A percentile compares a stretch with the other conserved stretches of the same genome.
Conservation (phyloP, 371 early-diverging fungal genomes). For the Zopfochytrium polystomum region DNA sequence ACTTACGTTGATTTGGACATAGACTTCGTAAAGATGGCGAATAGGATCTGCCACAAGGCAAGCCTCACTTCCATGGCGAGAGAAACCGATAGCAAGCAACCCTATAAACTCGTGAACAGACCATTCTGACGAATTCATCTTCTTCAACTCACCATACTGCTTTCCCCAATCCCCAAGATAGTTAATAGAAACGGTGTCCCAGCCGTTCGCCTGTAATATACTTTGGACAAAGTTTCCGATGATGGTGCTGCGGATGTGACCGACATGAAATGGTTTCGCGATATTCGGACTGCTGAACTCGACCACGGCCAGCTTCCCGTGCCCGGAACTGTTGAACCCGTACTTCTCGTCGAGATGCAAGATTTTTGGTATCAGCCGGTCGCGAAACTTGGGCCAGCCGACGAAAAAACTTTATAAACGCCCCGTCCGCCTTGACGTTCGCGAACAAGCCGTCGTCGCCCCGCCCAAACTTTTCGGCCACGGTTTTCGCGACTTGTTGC, state of each 20-base stretch:
- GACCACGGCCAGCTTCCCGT: constrained; percentile 61
- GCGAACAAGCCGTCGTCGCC: constrained; percentile 52
- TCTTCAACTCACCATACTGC: too few species aligned
- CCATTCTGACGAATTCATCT: constrained; percentile 99
- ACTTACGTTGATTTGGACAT: constrained; percentile 85
- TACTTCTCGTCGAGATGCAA: constrained; percentile 22
- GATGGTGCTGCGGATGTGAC: constrained; percentile 96
- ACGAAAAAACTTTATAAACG: constrained; percentile 83
- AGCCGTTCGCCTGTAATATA: constrained; percentile 83
- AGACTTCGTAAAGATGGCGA: constrained; percentile 92
- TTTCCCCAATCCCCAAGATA: too few species aligned
- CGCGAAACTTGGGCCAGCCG: constrained; percentile 56
- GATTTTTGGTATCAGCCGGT: constrained; percentile 26
- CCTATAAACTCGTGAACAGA: constrained; percentile 39
- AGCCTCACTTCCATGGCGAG: constrained; percentile 78
- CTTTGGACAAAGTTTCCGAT: constrained; percentile 94
- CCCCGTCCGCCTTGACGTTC: constrained; percentile 63
- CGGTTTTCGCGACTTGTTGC: constrained; percentile 60
- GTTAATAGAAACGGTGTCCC: too few species aligned
- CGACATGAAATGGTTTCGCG: constrained; percentile 99
- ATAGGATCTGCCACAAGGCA: constrained; percentile 84
- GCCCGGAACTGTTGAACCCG: constrained; percentile 40
- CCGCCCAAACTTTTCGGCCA: constrained; percentile 4
- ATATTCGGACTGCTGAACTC: constrained; percentile 99
- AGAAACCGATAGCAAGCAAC: constrained; percentile 91